Evolutionary conservation across 805 yeast species (phyloP), one percentile per base, ranked within the genome.

Genomic region (Ogataea populi-albae): DNA sequence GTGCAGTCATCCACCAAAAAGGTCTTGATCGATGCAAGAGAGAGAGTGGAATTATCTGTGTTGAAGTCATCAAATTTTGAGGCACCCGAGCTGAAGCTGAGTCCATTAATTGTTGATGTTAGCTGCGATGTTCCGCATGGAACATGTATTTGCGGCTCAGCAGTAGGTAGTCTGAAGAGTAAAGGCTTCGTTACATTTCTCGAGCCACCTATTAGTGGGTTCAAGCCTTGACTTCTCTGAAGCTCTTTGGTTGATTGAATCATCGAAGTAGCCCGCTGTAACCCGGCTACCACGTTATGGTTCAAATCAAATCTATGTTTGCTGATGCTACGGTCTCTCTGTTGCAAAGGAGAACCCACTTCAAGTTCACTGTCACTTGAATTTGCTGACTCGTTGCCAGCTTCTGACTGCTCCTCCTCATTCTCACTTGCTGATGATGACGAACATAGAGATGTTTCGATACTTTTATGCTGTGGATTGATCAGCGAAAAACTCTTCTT

Each of bases 1-100:
- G 80, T 70, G 54, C 84, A 88, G 43, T 74, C 66, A 32, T 66
- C 60, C 34, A 68, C 68, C 17, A 54, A 50, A 41, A 71, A 71
- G 4, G 76, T 65, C 33, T 64, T 61, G 4, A 75, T 58, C 19
- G 56, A 45, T 6, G 72, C 59, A 32, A 55, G 52, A 7, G 47
- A 28, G 14, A 58, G 30, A 1, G 47, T 42, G 1, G 61, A 52
- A 32, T 57, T 58, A 17, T 42, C 43, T 12, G 44, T 19, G 8
- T 34, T 32, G 30, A 46, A 40, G 16, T 37, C 39, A 10, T 23
- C 34, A 12, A 27, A 29, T 15, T 30, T 17, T 4, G 21, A 28
- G 4, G 35, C n/a, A 12, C 11, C 18, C 8, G 38, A 17, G 17
- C 40, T 38, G 32, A 54, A 50, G 8, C 41, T 33, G 18, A 54